Base-by-base conservation (phyloP, 1,284 basidiomycete species). In the Cutaneotrichosporon sp. region DNA sequence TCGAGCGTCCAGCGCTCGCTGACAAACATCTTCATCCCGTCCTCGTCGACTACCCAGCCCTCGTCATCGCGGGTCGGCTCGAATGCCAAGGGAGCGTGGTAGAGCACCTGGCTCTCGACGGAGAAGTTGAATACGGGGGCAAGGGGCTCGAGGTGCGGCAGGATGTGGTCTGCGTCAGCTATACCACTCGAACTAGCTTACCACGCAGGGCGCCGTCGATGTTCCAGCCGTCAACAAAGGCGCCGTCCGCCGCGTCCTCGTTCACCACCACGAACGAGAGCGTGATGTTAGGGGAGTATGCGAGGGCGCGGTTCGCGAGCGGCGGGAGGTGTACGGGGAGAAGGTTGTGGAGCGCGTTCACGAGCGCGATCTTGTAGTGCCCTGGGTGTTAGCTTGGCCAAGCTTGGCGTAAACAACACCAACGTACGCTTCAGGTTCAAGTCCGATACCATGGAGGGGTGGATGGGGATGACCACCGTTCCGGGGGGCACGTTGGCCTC, bases 41-140 rank as follows among this genome's bases (percentile, higher is more conserved):
- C 91, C 59, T 87, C 85, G 14, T 86, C 86, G 43, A 97, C 79
- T 0, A 86, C 84, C 75, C 86, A 86, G 0, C 78, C 78, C 9
- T 59, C 57, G 33, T 80, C 71, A 10, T 31, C 59, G 36, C 56
- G 70, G n/a, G 46, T 59, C n/a, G 45, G 90, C 56, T 85, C 81
- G 70, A 98, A 92, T 0, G 92, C 87, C 43, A 99, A 80, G 0
- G 94, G 95, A 1, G 93, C 91, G 72, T 95, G 89, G 75, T 88
- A 93, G 69, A 95, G 90, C 0, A 97, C 86, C 80, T 98, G 95
- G 63, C 91, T 95, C 81, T 98, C 94, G 56, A 97, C 84, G 3
- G 90, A 91, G 73, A 95, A 92, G 72, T 93, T 92, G 81, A 97
- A 92, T 27, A 98, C 77, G 13, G 82, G 78, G 3, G 81, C 81